A percentile compares a stretch with the other conserved stretches of the same genome.
Conservation (phyloP, 257 asterid genomes). For the Lycium ferocissimum region DNA sequence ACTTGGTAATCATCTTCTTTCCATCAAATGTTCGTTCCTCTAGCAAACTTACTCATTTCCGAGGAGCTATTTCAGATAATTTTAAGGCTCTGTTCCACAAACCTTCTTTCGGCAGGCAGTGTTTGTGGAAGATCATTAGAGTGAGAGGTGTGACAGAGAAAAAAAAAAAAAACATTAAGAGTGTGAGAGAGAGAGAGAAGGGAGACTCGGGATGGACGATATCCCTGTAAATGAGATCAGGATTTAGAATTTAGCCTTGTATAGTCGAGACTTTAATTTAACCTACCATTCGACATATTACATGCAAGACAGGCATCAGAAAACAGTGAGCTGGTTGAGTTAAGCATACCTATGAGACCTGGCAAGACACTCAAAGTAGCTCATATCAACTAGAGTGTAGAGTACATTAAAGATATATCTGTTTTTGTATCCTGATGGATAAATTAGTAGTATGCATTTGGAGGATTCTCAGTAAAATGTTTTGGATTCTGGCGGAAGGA, state of each 20-base stretch:
- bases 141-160: background rate
- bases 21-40: background rate
- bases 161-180: background rate
- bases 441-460: slow-evolving; percentile 17
- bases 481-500: background rate
- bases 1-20: slow-evolving; percentile 62
- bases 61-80: slow-evolving; percentile 13
- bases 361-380: background rate
- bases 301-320: slow-evolving; percentile 1
- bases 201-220: background rate
- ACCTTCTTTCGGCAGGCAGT: slow-evolving; percentile 24
- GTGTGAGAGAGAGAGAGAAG: background rate
- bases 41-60: background rate
- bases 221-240: background rate
- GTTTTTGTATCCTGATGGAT: slow-evolving; percentile 21
- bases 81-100: background rate
- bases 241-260: background rate
- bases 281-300: background rate
- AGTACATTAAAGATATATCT: slow-evolving; percentile 19
- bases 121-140: slow-evolving; percentile 19
- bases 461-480: slow-evolving; percentile 22
- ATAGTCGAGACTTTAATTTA: background rate
- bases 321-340: background rate
- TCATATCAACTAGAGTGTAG: background rate
- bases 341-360: background rate